phyloP scores from a whole-genome alignment of 164 flowering plant genomes.

The Warburgia ugandensis region DNA sequence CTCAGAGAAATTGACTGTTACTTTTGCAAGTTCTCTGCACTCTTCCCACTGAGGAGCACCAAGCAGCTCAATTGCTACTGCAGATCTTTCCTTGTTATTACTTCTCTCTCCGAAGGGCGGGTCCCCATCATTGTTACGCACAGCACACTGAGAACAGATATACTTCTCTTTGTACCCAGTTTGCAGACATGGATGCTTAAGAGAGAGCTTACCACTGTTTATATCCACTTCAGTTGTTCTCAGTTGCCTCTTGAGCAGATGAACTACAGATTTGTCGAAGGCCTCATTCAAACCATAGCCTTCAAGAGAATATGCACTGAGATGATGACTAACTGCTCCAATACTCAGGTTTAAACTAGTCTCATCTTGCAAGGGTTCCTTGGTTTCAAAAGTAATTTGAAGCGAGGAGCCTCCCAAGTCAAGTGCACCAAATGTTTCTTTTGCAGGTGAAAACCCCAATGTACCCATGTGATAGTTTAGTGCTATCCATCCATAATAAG shows the following conservation, averaged over 20 bases:
- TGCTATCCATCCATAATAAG: constrained; percentile 97
- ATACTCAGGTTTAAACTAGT: constrained; percentile 67
- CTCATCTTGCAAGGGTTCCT: constrained; percentile 33
- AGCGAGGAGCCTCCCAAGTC: constrained; percentile 97
- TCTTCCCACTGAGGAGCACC: constrained; percentile 87
- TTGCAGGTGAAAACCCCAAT: constrained; percentile 54
- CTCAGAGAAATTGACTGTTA: constrained; percentile 71
- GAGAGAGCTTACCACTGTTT: constrained; percentile 41
- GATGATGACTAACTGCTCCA: constrained; percentile 71
- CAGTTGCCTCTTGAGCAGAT: constrained; percentile 50
- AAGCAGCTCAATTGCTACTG: constrained; percentile 42
- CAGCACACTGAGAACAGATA: constrained; percentile 58
- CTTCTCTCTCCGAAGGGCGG: constrained; percentile 35
- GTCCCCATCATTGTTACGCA: constrained; percentile 39
- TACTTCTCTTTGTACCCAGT: constrained; percentile 71
- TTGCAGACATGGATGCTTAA: constrained; percentile 87
- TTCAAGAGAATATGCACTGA: constrained; percentile 87
- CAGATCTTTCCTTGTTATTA: constrained; percentile 37
- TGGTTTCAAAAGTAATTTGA: constrained; percentile 92
- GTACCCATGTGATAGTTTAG: constrained; percentile 64
- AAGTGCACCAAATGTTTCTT: constrained; percentile 83
- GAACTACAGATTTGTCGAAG: constrained; percentile 80
- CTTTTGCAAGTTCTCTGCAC: constrained; percentile 68
- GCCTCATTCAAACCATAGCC: constrained; percentile 99
- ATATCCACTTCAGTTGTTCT: constrained; percentile 27